Conservation (phyloP, 2,329 filamentous ascomycete species). For the Aspergillus novoparasiticus region DNA sequence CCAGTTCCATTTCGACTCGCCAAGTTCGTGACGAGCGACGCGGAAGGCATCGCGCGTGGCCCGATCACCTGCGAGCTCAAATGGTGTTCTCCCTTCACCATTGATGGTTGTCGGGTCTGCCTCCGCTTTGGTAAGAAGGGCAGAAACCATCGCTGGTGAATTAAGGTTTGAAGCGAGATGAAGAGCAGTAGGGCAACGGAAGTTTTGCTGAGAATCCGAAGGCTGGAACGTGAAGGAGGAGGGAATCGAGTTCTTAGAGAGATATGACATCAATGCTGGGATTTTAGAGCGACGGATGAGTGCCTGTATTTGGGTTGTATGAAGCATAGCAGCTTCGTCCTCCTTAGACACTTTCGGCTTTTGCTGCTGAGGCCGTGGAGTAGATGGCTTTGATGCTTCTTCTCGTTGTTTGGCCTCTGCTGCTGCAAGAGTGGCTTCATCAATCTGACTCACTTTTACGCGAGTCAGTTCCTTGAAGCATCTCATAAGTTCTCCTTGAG, state of each 20-base stretch:
- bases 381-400: conserved; percentile 35
- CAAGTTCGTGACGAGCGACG: conserved; percentile 78
- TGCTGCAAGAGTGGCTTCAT: conserved; percentile 63
- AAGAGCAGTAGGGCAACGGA: conserved; percentile 80
- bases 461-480: conserved; percentile 92
- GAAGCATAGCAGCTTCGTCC: conserved; percentile 77
- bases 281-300: conserved; percentile 88
- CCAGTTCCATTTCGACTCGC: conserved; percentile 79
- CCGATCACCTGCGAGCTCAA: conserved; percentile 84
- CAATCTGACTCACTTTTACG: conserved; percentile 79
- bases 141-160: conserved; percentile 72
- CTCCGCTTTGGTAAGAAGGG: conserved; percentile 72
- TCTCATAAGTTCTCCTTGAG: conserved; percentile 91
- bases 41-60: conserved; percentile 89
- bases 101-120: conserved; percentile 74
- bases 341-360: conserved; percentile 73
- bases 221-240: conserved; percentile 77
- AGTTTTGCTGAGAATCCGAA: conserved; percentile 63
- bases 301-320: conserved; percentile 86
- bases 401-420: conserved; percentile 51
- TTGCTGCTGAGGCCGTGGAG: conserved; percentile 35
- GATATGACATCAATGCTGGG: conserved; percentile 80
- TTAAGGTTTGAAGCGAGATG: conserved; percentile 85
- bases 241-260: conserved; percentile 72
- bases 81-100: conserved; percentile 78